Evolutionary conservation across 345 rosid genomes (phyloP), one percentile per base, ranked within the genome.

Genomic region (Dovyalis caffra): DNA sequence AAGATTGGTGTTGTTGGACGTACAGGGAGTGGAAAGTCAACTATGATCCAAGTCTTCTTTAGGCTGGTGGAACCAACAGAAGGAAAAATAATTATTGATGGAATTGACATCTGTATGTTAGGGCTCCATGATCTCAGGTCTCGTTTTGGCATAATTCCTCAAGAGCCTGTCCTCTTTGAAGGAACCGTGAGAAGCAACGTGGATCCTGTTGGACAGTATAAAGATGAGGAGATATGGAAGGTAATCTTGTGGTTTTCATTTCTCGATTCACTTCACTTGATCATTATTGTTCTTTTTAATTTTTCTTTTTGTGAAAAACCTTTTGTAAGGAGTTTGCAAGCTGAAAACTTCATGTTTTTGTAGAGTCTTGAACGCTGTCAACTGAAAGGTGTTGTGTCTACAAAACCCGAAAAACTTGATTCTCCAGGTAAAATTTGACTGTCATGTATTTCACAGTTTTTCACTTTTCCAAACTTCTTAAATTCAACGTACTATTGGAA

Each of bases 11-110:
- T 92, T 23, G 99, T 93, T 45, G 99, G 99, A 32, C 91, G 97
- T 38, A 95, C 99, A 1, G 99, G 98, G 69, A 89, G 99, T 64
- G 99, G 99, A 77, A 93, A 95, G 76, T 91, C 99, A 16, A 95
- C 98, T 38, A 80, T 95, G 76, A 85, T 95, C 71, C 98, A 95
- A 75, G 99, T 90, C 61, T 83, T 92, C 78, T 95, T 95, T 45
- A 86, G 99, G 81, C 87, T 95, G 72, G 94, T 95, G 72, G 99
- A 95, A 69, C 98, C 98, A 7, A 82, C 96, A 8, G 93, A 78
- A 53, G 99, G 99, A 69, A 87, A 75, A 73, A 91, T 95, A 66
- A 80, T 89, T 23, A 86, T 95, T n/a, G 99, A 95, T 67, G 96
- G 92, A 33, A 87, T 95, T 20, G 90, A 95, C 79, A 89, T 92